These are phyloP conservation scores for Sporothrix humicola DNA, from an alignment of 2,329 filamentous ascomycete genomes.

Conservation along the genomic window DNA sequence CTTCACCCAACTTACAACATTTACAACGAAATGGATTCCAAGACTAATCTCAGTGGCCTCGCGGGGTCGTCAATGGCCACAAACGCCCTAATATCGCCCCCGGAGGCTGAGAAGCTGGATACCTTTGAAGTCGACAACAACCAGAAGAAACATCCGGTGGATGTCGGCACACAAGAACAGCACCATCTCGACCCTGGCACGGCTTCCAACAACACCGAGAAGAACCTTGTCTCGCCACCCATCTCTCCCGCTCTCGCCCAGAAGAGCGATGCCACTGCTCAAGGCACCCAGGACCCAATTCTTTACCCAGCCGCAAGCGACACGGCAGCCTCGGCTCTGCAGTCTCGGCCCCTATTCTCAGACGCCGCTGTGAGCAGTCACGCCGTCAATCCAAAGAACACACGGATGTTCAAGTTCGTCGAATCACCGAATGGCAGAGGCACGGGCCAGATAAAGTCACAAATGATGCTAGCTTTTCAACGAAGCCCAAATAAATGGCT, in stretches of 20 bases:
- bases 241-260: slow-evolving; percentile 56
- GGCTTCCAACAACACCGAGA: neutral
- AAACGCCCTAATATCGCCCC: slow-evolving; percentile 64
- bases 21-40: neutral
- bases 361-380: neutral
- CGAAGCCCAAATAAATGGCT: slow-evolving; percentile 56
- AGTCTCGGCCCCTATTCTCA: slow-evolving; percentile 60
- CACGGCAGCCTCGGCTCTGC: slow-evolving; percentile 45
- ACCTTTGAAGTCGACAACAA: slow-evolving; percentile 49
- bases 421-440: too few species aligned
- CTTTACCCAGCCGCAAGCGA: slow-evolving; percentile 54
- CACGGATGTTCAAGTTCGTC: too few species aligned
- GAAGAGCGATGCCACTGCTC: slow-evolving; percentile 28
- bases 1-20: neutral
- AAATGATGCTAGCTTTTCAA: slow-evolving; percentile 53
- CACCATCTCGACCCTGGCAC: too few species aligned
- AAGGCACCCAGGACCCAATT: slow-evolving; percentile 56
- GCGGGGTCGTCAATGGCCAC: slow-evolving; percentile 55
- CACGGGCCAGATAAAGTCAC: too few species aligned
- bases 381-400: too few species aligned
- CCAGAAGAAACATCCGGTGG: too few species aligned
- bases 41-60: slow-evolving; percentile 39
- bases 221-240: slow-evolving; percentile 59
- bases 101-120: slow-evolving; percentile 60
- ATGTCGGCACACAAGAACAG: too few species aligned